phyloP scores from a whole-genome alignment of 1,139 yeast species.

The Lodderomyces theae region DNA sequence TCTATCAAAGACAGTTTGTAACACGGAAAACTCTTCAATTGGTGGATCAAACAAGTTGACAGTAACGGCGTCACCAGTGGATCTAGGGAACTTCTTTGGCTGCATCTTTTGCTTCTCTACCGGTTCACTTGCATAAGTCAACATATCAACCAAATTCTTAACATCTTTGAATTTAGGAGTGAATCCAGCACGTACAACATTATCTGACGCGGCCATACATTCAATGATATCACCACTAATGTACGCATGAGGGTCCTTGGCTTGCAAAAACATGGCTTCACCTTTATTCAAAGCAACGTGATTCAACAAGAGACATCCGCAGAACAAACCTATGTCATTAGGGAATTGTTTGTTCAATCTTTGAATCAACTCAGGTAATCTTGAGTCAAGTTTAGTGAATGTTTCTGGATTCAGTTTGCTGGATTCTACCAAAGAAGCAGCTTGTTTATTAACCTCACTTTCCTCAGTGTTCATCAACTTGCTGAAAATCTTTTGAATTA shows the following conservation, averaged over 20 bases:
- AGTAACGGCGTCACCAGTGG: slow-evolving; percentile 60
- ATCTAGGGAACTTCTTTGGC: slow-evolving; percentile 57
- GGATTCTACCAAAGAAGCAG: slow-evolving; percentile 60
- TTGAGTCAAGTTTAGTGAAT: slow-evolving; percentile 43
- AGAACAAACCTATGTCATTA: slow-evolving; percentile 87
- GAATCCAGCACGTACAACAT: slow-evolving; percentile 97
- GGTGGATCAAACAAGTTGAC: slow-evolving; percentile 89
- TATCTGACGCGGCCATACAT: slow-evolving; percentile 99
- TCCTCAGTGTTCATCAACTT: slow-evolving; percentile 79
- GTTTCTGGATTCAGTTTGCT: slow-evolving; percentile 52
- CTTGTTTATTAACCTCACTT: slow-evolving; percentile 48
- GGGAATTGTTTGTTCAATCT: slow-evolving; percentile 88
- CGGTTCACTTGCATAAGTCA: slow-evolving; percentile 84
- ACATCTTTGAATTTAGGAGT: slow-evolving; percentile 98
- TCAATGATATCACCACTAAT: slow-evolving; percentile 95
- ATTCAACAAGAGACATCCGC: slow-evolving; percentile 90
- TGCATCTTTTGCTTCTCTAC: slow-evolving; percentile 93
- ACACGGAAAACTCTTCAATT: slow-evolving; percentile 89
- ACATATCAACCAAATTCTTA: slow-evolving; percentile 79
- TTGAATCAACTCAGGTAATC: slow-evolving; percentile 67
- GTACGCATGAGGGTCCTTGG: slow-evolving; percentile 98
- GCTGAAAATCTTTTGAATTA: slow-evolving; percentile 73
- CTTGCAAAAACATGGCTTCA: slow-evolving; percentile 94
- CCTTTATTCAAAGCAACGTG: slow-evolving; percentile 84
- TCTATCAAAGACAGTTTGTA: slow-evolving; percentile 61